Conservation (phyloP, 2,329 filamentous ascomycete species). For the Ceratocystis diversiconidia region DNA sequence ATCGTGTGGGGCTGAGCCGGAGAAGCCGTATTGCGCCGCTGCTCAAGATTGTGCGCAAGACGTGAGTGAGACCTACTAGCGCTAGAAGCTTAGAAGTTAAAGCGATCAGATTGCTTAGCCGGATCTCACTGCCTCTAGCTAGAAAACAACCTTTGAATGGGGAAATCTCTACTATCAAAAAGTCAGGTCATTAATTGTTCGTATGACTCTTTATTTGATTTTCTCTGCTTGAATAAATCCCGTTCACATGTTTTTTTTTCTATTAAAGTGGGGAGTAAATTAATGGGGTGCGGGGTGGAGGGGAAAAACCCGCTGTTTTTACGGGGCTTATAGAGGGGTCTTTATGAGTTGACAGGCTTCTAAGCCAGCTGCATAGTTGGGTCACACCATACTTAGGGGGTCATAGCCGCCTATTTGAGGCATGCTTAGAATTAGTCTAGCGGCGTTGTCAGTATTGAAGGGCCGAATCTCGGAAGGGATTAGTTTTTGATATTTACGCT, state of each 20-base stretch:
- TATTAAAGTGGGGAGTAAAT: neutral
- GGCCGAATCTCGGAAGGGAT: conserved; percentile 15
- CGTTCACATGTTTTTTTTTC: neutral
- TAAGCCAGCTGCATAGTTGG: neutral
- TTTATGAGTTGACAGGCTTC: neutral
- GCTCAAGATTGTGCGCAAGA: conserved; percentile 36
- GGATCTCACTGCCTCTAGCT: neutral
- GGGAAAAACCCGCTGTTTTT: neutral
- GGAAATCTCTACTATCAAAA: neutral
- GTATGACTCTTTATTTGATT: neutral
- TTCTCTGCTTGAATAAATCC: neutral
- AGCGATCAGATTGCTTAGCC: neutral
- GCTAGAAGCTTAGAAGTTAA: neutral
- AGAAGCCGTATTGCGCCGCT: conserved; percentile 36
- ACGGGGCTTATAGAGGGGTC: neutral
- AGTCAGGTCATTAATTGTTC: neutral
- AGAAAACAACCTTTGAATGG: neutral
- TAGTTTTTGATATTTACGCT: neutral
- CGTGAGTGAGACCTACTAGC: conserved; percentile 15
- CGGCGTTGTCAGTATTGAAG: conserved; percentile 7
- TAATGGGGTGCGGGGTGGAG: neutral
- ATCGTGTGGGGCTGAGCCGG: conserved; percentile 39
- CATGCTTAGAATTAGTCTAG: neutral
- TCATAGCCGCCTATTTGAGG: neutral
- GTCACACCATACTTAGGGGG: neutral